Evolutionary conservation across 352 stramenopile genomes (phyloP).

Genomic region (Elongisporangium prolatum): DNA sequence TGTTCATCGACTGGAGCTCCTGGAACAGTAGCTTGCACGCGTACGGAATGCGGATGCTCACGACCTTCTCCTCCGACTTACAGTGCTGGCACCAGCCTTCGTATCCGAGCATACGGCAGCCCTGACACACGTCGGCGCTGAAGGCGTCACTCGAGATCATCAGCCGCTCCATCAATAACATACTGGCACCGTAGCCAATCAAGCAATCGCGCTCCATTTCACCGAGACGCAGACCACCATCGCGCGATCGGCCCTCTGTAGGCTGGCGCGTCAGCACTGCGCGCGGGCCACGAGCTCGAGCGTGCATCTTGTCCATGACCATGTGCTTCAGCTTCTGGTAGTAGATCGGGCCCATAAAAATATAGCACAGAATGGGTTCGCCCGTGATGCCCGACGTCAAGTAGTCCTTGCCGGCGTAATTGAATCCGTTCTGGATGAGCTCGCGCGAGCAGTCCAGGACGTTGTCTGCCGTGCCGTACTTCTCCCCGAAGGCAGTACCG

Average conservation of each 20-base stretch:
- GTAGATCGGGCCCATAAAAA: slow-evolving; percentile 99
- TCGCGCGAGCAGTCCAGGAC: slow-evolving; percentile 89
- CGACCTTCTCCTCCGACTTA: slow-evolving; percentile 96
- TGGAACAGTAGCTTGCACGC: slow-evolving; percentile 99
- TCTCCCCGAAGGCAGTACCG: slow-evolving; percentile 98
- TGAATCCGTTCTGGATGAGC: slow-evolving; percentile 97
- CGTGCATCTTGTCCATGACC: slow-evolving; percentile 99
- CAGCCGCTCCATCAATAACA: slow-evolving; percentile 99
- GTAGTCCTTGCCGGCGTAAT: slow-evolving; percentile 99
- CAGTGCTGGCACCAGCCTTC: slow-evolving; percentile 99
- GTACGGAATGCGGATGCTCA: slow-evolving; percentile 98
- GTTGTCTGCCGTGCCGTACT: slow-evolving; percentile 95
- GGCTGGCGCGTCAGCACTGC: slow-evolving; percentile 98
- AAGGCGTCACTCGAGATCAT: slow-evolving; percentile 99
- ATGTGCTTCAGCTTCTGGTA: slow-evolving; percentile 99
- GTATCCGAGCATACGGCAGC: slow-evolving; percentile 97
- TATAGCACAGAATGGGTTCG: slow-evolving; percentile 97
- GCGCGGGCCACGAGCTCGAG: slow-evolving; percentile 92
- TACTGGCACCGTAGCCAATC: slow-evolving; percentile 99
- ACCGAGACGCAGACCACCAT: slow-evolving; percentile 97
- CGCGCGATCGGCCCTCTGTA: slow-evolving; percentile 96
- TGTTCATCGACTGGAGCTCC: slow-evolving; percentile 99
- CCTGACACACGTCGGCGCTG: slow-evolving; percentile 97
- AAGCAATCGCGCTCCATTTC: slow-evolving; percentile 99
- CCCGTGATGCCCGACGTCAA: slow-evolving; percentile 94